phyloP scores from a whole-genome alignment of 2,329 filamentous ascomycete genomes.

The Scedosporium apiospermum region DNA sequence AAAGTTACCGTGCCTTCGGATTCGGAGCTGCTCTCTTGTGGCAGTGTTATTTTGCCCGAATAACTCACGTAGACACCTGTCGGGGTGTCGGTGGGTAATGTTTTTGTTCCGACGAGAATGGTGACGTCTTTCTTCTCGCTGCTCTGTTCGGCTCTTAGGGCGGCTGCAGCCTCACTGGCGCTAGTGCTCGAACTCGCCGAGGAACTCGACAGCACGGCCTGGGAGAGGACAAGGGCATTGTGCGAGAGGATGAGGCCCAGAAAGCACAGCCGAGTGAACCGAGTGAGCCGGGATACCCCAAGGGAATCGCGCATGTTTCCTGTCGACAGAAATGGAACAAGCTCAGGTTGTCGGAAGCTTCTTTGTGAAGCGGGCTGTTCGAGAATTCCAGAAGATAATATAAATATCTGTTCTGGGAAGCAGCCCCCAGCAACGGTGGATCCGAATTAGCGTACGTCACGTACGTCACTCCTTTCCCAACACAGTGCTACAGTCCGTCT shows the following conservation, averaged over 20 bases:
- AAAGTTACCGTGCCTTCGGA: slow-evolving; percentile 26
- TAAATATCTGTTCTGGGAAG: not conserved
- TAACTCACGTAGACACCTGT: slow-evolving; percentile 35
- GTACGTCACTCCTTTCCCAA: not conserved
- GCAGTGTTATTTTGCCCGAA: slow-evolving; percentile 32
- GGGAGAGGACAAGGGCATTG: not conserved
- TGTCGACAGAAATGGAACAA: not conserved
- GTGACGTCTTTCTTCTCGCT: slow-evolving; percentile 16
- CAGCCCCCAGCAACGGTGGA: not conserved
- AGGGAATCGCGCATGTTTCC: not conserved
- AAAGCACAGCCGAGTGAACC: not conserved
- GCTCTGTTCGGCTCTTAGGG: not conserved
- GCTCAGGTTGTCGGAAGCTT: not conserved
- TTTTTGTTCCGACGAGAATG: slow-evolving; percentile 27
- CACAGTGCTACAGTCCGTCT: not conserved
- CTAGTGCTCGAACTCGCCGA: slow-evolving; percentile 2
- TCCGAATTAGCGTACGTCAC: not conserved
- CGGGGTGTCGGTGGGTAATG: slow-evolving; percentile 26
- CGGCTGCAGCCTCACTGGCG: not conserved
- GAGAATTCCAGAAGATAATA: no score
- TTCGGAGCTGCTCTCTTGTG: slow-evolving; percentile 16
- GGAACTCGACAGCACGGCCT: not conserved
- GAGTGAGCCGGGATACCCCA: not conserved
- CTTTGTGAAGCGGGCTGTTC: not conserved
- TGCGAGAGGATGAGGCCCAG: not conserved